Base-by-base conservation (phyloP, 2,329 filamentous ascomycete genomes). In the Xylariaceae sp. region DNA sequence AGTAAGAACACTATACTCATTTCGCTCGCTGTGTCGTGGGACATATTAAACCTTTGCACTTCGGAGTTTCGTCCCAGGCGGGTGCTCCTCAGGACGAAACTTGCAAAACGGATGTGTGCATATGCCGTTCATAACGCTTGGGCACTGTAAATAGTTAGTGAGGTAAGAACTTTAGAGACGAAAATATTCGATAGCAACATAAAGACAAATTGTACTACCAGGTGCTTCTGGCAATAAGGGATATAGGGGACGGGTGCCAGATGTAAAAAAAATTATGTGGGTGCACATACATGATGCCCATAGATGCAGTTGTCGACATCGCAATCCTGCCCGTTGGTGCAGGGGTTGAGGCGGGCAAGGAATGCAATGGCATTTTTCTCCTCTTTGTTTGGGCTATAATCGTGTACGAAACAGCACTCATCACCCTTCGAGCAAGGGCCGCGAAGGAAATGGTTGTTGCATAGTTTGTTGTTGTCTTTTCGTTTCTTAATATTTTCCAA, bases 381-480 rank as follows among this genome's bases (percentile, higher is more conserved):
- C 3, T 84, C 81, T 18, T 74, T 69, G 4, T 73, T 77, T 2
- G 79, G 76, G 57, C 73, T 77, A 62, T 84, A 80, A 39, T 78
- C 72, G 66, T 86, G 83, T 53, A 81, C 79, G 61, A 84, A 86
- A 43, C 70, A 73, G 68, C 83, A 86, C 4, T 73, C 71, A n/a
- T 77, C 72, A 8, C 75, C 75, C 60, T 83, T 85, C 41, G 73
- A 65, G 60, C 83, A 86, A 0, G 78, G 78, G 0, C 81, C 82
- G 15, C 81, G 75, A 24, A 86, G 74, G 62, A 82, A 85, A 62
- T 84, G 81, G 42, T 83, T 83, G 65, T 86, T 86, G 73, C 83
- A 86, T 6, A 85, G 70, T 67, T 85, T 85, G 56, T 79, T 76
- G 59, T 70, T 72, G 26, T 78, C 79, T 50, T 77, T 79, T 53